Conservation (phyloP, 2,329 filamentous ascomycete species). For the Trichoderma aggressivum region DNA sequence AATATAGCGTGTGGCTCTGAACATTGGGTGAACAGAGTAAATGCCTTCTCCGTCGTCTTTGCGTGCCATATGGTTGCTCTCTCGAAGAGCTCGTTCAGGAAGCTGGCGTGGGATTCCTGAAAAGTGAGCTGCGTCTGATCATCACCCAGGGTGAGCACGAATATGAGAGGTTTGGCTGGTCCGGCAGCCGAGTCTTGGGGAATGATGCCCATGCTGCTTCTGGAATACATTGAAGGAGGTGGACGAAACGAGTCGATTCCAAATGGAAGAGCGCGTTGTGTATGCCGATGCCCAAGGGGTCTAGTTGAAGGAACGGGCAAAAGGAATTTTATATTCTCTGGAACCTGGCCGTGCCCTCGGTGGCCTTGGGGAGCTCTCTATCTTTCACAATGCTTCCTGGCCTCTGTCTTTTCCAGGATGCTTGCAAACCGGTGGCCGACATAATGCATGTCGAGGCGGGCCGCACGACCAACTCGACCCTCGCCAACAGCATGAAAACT, state of each 20-base stretch:
- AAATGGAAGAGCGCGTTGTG: background rate
- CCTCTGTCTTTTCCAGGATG: background rate
- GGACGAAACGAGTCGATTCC: background rate
- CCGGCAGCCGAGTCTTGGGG: conserved; percentile 27
- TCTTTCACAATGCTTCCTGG: background rate
- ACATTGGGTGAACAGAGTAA: background rate
- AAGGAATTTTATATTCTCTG: background rate
- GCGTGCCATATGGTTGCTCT: conserved; percentile 13
- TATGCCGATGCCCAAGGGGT: background rate
- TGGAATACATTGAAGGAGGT: background rate
- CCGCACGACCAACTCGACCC: background rate
- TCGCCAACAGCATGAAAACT: background rate
- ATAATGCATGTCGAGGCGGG: background rate
- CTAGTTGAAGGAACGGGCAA: background rate
- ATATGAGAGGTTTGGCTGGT: conserved; percentile 7
- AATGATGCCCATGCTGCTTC: background rate
- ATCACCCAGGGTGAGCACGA: conserved; percentile 7
- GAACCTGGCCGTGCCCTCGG: background rate
- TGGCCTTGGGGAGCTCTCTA: background rate
- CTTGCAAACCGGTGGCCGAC: background rate
- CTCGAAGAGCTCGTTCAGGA: conserved; percentile 16
- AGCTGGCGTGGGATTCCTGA: conserved; percentile 8
- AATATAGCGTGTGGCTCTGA: conserved; percentile 1
- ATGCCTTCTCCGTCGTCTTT: background rate
- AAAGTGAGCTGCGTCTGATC: background rate